Percentiles rank a stretch among this genome's conserved stretches.
phyloP scores from a whole-genome alignment of 495 filamentous ascomycete species.

The Aspergillus bertholletiae region DNA sequence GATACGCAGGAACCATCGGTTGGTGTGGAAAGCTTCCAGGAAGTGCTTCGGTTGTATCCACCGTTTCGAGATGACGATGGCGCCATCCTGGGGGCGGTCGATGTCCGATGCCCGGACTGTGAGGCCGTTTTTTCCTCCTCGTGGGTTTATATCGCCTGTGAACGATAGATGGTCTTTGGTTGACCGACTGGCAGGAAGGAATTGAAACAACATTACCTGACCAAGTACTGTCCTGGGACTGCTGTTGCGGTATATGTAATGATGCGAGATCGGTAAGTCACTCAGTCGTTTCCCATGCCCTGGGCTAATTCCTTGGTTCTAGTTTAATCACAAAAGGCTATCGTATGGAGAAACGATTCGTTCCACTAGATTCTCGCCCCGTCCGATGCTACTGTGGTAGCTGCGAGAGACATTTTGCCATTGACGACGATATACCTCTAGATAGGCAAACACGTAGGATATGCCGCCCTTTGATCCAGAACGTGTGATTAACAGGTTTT shows the following conservation, averaged over 20 bases:
- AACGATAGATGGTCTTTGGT: not conserved
- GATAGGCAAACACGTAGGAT: slow-evolving; percentile 17
- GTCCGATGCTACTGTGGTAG: slow-evolving; percentile 22
- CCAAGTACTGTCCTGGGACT: slow-evolving; percentile 25
- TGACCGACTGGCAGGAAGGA: slow-evolving; percentile 15
- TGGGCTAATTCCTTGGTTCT: not conserved
- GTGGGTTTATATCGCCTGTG: slow-evolving; percentile 9
- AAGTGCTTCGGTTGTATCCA: slow-evolving; percentile 26
- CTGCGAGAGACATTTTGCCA: slow-evolving; percentile 22
- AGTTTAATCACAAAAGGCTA: slow-evolving; percentile 33
- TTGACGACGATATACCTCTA: slow-evolving; percentile 14
- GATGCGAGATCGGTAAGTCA: slow-evolving; percentile 26
- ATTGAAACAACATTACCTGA: slow-evolving; percentile 25
- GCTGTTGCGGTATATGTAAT: slow-evolving; percentile 31
- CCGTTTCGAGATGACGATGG: slow-evolving; percentile 26
- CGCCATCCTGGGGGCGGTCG: slow-evolving; percentile 16
- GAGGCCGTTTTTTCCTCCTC: slow-evolving; percentile 27
- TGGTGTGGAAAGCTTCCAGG: slow-evolving; percentile 23
- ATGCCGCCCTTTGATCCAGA: not conserved
- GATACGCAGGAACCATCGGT: slow-evolving; percentile 10
- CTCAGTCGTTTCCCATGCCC: not conserved
- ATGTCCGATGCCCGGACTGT: slow-evolving; percentile 27
- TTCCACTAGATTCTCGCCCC: slow-evolving; percentile 23
- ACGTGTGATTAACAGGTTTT: slow-evolving; percentile 4
- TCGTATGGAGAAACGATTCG: slow-evolving; percentile 26